phyloP scores from a whole-genome alignment of 2,329 filamentous ascomycete genomes.

The Phaeosphaeria sp. region DNA sequence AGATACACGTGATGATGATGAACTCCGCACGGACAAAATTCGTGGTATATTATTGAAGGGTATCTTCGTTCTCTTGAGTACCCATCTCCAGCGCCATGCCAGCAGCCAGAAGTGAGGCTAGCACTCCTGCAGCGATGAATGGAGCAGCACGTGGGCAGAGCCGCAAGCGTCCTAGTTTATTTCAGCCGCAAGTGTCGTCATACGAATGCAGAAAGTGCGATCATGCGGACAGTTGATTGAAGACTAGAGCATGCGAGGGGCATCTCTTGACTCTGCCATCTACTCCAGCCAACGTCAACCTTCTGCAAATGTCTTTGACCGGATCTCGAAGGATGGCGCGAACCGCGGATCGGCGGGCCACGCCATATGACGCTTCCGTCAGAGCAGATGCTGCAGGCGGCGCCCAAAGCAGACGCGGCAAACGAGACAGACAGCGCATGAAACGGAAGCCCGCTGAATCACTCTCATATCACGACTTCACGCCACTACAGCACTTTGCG shows the following conservation, averaged over 20 bases:
- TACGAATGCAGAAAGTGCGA: conserved; percentile 1
- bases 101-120: too few species aligned
- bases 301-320: background rate
- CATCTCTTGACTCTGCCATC: background rate
- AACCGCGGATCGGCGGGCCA: conserved; percentile 9
- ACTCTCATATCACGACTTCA: conserved; percentile 2
- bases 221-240: background rate
- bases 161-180: background rate
- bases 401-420: conserved; percentile 13
- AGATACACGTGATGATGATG: background rate
- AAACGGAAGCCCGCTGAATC: conserved; percentile 3
- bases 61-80: too few species aligned
- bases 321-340: conserved; percentile 5
- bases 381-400: conserved; percentile 13
- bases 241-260: background rate
- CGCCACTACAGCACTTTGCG: conserved; percentile 1
- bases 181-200: conserved; percentile 5
- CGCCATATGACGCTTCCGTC: conserved; percentile 9
- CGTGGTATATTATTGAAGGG: too few species aligned
- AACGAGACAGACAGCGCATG: conserved; percentile 9
- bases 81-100: too few species aligned
- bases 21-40: too few species aligned
- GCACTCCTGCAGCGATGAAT: background rate
- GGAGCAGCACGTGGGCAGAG: background rate
- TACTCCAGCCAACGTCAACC: background rate